Evolutionary conservation across 2,329 filamentous ascomycete genomes (phyloP).

Genomic region (Neofusicoccum sp.): DNA sequence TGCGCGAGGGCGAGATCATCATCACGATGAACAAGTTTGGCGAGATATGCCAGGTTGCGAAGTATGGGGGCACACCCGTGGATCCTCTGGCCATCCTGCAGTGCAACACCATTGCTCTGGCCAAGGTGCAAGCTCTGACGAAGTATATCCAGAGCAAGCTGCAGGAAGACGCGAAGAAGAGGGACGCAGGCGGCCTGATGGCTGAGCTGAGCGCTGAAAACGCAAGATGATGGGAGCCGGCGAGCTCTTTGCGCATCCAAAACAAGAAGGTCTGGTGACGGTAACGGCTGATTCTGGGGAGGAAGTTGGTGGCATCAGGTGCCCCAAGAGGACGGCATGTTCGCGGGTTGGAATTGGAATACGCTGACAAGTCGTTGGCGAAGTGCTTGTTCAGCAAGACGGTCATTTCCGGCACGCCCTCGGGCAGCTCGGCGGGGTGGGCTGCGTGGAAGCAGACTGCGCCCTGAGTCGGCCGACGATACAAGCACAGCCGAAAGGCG

Average conservation of each 20-base stretch:
- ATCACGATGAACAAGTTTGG: conserved; percentile 88
- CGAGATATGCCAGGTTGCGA: conserved; percentile 88
- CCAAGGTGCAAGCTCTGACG: conserved; percentile 80
- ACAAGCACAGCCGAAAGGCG: background rate
- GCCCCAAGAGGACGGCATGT: too few relatives aligned
- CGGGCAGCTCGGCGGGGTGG: background rate
- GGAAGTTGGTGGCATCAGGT: too few relatives aligned
- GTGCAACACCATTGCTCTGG: conserved; percentile 73
- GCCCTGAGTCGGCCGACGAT: background rate
- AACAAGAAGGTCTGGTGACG: background rate
- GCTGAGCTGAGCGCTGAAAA: conserved; percentile 85
- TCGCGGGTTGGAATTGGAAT: too few relatives aligned
- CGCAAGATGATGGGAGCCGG: conserved; percentile 64
- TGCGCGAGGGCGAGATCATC: conserved; percentile 72
- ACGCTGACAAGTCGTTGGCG: too few relatives aligned
- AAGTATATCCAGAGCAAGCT: conserved; percentile 72
- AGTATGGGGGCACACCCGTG: conserved; percentile 81
- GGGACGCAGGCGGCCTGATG: conserved; percentile 77
- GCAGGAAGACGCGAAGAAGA: conserved; percentile 74
- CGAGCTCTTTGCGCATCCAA: background rate
- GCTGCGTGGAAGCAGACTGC: background rate
- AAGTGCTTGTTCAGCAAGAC: too few relatives aligned
- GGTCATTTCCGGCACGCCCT: background rate
- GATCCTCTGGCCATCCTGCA: conserved; percentile 78
- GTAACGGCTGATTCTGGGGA: background rate